Percentiles rank a stretch among this genome's conserved stretches.
Conservation (phyloP, 2,329 filamentous ascomycete species). For the Ceratocystis diversiconidia region DNA sequence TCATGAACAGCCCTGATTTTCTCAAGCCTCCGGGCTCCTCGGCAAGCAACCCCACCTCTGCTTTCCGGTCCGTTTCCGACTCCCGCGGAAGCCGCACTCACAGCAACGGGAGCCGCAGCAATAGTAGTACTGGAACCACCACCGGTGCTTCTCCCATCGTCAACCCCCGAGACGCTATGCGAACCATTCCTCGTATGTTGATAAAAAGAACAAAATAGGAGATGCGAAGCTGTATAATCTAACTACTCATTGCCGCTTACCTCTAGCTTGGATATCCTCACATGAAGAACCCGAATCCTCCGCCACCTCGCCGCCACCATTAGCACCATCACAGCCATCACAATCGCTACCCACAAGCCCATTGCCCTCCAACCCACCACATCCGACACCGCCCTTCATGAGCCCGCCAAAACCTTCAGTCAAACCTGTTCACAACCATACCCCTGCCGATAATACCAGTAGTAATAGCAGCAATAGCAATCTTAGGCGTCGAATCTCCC, state of each 20-base stretch:
- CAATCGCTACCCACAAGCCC: not conserved
- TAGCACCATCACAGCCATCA: not conserved
- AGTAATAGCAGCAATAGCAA: not conserved
- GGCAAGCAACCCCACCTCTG: slow-evolving; percentile 15
- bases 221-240: not conserved
- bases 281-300: slow-evolving; percentile 29
- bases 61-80: not conserved
- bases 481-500: slow-evolving; percentile 31
- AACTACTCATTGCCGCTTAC: not conserved
- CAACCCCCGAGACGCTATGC: slow-evolving; percentile 14
- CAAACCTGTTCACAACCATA: slow-evolving; percentile 31
- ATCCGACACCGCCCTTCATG: slow-evolving; percentile 28
- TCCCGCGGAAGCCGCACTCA: not conserved
- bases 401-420: slow-evolving; percentile 28
- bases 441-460: slow-evolving; percentile 24
- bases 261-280: slow-evolving; percentile 36
- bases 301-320: not conserved
- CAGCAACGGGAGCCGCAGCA: slow-evolving; percentile 14
- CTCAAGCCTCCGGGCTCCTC: slow-evolving; percentile 16
- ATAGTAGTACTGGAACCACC: slow-evolving; percentile 8
- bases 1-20: slow-evolving; percentile 15
- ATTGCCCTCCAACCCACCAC: slow-evolving; percentile 23
- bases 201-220: not conserved
- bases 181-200: slow-evolving; percentile 14
- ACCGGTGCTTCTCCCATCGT: not conserved